Base-by-base conservation (phyloP, 257 asterid species). In the Nicotiana paniculata region DNA sequence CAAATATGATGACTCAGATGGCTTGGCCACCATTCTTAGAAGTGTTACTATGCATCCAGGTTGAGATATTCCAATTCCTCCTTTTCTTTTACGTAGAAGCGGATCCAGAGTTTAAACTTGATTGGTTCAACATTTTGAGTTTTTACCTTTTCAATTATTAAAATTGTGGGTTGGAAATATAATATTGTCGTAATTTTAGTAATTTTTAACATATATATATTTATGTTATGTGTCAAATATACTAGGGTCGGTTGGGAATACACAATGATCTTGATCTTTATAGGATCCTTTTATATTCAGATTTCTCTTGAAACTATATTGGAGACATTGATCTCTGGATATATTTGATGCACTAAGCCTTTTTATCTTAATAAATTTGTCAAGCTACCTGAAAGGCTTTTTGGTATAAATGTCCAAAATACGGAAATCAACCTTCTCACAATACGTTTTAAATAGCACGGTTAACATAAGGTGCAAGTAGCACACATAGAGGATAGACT, bases 1-100 rank as follows among this genome's bases (percentile, higher is more conserved):
- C 3, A 85, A 83, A 81, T 83, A 84, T 63, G 91, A 90, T 57
- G 92, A 89, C 54, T 77, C 82, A 16, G 91, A 86, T 28, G 87
- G 89, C 0, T 66, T 89, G 9, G 82, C 91, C 10, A 13, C 91
- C 48, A 88, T 91, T 72, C 76, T 84, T 69, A 88, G 97, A 83
- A 92, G 97, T 82, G 48, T 88, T 68, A 88, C 97, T 5, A 84
- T 95, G 93, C 88, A 85, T 76, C 68, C 93, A 35, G 96, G 97
- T 93, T 55, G 84, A 90, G 48, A 39, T 9, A 70, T 70, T 12
- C 21, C 35, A 9, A 70, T 43, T 13, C 13, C 18, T 53, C 58
- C 6, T 0, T 53, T 53, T 13, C 6, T 53, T 53, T 53, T 53
- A 13, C 0, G 1, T 15, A 53, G 18, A 24, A 24, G 7, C 1